Conservation (phyloP, 345 rosid species). For the Salix exigua region DNA sequence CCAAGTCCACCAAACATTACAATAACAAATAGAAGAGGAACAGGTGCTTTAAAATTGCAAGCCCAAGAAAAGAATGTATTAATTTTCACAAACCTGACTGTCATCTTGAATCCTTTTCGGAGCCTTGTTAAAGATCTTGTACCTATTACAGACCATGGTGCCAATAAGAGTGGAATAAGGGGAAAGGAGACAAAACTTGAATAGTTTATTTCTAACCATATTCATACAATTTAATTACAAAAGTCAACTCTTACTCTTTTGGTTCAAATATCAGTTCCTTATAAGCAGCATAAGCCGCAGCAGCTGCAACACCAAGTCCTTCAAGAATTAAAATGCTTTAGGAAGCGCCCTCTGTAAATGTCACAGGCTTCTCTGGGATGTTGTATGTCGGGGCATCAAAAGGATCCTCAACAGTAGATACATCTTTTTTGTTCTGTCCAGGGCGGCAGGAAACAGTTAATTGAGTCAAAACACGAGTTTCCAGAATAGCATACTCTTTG, state of each 20-base stretch:
- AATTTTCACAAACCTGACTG: conserved; percentile 58
- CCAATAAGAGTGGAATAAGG: conserved; percentile 8
- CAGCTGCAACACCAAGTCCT: conserved; percentile 91
- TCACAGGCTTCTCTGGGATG: conserved; percentile 92
- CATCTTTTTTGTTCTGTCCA: conserved; percentile 66
- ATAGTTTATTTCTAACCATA: conserved; percentile 12
- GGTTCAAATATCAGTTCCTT: conserved; percentile 93
- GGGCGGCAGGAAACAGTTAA: conserved; percentile 2
- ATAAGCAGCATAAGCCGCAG: conserved; percentile 84
- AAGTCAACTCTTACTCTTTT: conserved; percentile 61
- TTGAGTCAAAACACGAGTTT: background rate
- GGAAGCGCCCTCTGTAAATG: conserved; percentile 92
- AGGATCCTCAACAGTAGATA: conserved; percentile 92
- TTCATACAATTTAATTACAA: conserved; percentile 1
- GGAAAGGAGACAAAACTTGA: background rate
- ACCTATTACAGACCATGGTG: conserved; percentile 41
- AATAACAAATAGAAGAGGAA: background rate
- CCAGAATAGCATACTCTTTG: background rate
- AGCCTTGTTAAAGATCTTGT: conserved; percentile 80
- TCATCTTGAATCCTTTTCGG: conserved; percentile 89
- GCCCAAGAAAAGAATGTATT: background rate
- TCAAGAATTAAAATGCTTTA: conserved; percentile 80
- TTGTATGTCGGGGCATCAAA: conserved; percentile 91
- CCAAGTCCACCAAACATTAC: background rate
- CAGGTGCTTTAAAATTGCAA: background rate